Conservation (phyloP, 164 flowering plant genomes). For the Platanus orientalis region DNA sequence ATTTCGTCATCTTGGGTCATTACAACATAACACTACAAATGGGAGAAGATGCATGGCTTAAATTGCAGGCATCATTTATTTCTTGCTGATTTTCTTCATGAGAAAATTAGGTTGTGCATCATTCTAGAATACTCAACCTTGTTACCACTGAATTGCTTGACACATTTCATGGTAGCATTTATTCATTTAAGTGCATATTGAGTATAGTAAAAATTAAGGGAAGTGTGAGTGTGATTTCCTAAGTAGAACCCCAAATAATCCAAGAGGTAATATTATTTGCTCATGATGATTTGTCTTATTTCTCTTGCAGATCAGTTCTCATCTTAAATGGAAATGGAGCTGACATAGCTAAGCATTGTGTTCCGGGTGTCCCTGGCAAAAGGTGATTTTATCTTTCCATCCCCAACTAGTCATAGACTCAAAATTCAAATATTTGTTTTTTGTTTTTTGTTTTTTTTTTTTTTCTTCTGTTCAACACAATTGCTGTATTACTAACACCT, state of each 20-base stretch:
- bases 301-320: slow-evolving; percentile 50
- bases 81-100: no score
- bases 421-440: background rate
- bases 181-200: no score
- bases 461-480: background rate
- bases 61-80: no score
- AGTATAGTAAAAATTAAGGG: no score
- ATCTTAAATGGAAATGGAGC: slow-evolving; percentile 53
- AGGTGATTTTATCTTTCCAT: slow-evolving; percentile 25
- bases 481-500: background rate
- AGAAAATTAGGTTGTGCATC: no score
- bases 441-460: no score
- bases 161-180: no score
- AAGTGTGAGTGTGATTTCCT: no score
- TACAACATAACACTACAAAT: background rate
- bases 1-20: background rate
- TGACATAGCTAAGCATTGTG: slow-evolving; percentile 54
- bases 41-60: background rate
- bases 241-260: no score
- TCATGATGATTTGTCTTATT: slow-evolving; percentile 1
- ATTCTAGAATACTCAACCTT: no score
- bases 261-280: no score
- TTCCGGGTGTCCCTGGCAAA: slow-evolving; percentile 47
- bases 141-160: no score
- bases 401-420: background rate